Evolutionary conservation across 2,329 filamentous ascomycete species (phyloP), one percentile per base, ranked within the genome.

Genomic region (Aspergillus eucalypticola): DNA sequence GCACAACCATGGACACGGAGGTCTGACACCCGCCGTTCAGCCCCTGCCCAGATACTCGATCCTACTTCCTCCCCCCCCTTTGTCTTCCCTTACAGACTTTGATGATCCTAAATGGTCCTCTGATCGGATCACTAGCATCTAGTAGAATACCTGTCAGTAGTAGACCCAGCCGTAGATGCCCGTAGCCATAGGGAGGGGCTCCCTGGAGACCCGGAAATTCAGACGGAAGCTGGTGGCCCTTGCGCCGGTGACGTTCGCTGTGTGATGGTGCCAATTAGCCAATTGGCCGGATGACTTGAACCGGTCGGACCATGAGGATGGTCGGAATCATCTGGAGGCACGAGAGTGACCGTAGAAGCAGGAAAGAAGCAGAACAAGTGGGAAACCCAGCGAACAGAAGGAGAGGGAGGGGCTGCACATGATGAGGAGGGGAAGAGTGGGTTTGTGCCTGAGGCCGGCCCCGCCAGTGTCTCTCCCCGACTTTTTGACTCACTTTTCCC

Each of bases 381-480:
- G 21, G 23, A n/a, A 29, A 35, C 7, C 42, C 17, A 38, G 27
- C 39, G 19, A 13, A 35, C 32, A 44, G 7, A 8, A 58, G 10
- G 21, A 7, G 5, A 0, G 5, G 3, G 5, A 13, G 32, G 29
- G 29, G 29, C 29, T 13, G 29, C 29, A 35, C 29, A 35, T 13
- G 29, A 35, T 35, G 13, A 27, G 13, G 23, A 6, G 44, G 6
- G 23, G 7, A 23, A 11, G 7, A 11, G 7, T 23, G 19, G 21
- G 19, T 15, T 25, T 21, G 42, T 42, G 59, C 59, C 59, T 58
- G 39, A 58, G 58, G 58, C 52, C 23, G 48, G 19, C 19, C 19
- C 19, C 4, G 29, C 19, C 19, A 25, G 17, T 39, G 32, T 35
- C 46, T 39, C 23, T 39, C 29, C 10, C 10, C 10, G 32, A 35